phyloP scores from a whole-genome alignment of 345 rosid genomes.

The Adansonia digitata region DNA sequence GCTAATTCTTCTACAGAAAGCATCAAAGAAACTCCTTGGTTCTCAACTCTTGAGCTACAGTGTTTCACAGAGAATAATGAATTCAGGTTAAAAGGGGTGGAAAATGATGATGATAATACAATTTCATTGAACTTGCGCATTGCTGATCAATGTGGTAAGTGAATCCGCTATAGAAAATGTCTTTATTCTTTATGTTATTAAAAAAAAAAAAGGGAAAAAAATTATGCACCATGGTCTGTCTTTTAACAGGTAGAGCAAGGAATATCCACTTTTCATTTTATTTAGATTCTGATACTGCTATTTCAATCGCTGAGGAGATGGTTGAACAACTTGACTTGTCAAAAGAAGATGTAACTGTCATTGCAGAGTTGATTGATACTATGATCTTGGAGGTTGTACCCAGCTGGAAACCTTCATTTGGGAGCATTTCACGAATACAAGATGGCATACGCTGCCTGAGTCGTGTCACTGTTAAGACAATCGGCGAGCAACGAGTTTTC shows the following conservation, averaged over 20 bases:
- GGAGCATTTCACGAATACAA: conserved; percentile 14
- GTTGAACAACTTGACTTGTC: conserved; percentile 71
- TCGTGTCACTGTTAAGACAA: not conserved
- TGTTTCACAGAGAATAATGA: conserved; percentile 41
- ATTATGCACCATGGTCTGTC: not conserved
- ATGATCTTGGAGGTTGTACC: conserved; percentile 49
- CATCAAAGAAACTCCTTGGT: conserved; percentile 29
- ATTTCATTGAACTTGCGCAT: conserved; percentile 54
- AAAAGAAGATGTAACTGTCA: conserved; percentile 47
- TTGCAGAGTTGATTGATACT: conserved; percentile 69
- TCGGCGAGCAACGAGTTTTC: conserved; percentile 9
- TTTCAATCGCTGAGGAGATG: conserved; percentile 83
- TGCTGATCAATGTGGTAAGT: conserved; percentile 50
- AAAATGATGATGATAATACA: conserved; percentile 40
- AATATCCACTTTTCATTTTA: conserved; percentile 69
- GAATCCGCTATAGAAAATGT: not conserved
- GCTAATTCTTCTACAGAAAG: conserved; percentile 36
- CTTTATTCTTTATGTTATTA: not conserved
- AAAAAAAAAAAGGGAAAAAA: not conserved
- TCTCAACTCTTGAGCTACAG: conserved; percentile 44
- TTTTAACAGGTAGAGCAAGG: conserved; percentile 35
- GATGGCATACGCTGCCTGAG: conserved; percentile 4
- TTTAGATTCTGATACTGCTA: conserved; percentile 66
- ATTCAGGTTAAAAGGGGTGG: conserved; percentile 50
- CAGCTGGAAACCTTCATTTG: conserved; percentile 27